A percentile compares a stretch with the other conserved stretches of the same genome.
Conservation (phyloP, 257 asterid genomes). For the Plantago major region DNA sequence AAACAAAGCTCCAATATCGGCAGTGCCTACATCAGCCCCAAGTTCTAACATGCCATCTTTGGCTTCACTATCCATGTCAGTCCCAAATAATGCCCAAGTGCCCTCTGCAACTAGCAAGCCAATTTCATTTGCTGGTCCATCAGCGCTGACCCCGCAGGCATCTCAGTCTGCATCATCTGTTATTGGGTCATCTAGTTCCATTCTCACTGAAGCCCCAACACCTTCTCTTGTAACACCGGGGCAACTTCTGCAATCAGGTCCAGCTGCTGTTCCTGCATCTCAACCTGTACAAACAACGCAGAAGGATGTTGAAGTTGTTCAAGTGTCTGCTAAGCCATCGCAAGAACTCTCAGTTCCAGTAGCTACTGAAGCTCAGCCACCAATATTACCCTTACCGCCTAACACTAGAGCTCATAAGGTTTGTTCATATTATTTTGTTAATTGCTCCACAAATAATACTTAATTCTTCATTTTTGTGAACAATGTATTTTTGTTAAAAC, state of each 20-base stretch:
- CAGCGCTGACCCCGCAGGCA: conserved; percentile 36
- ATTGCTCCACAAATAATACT: background rate
- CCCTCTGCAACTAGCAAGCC: conserved; percentile 44
- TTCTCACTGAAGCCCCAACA: conserved; percentile 42
- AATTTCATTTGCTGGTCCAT: conserved; percentile 30
- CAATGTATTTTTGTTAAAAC: conserved; percentile 9
- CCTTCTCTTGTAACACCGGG: conserved; percentile 84
- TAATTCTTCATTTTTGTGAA: conserved; percentile 3
- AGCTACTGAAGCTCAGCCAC: conserved; percentile 76
- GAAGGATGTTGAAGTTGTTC: conserved; percentile 86
- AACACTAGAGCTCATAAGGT: conserved; percentile 65
- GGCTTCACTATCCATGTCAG: conserved; percentile 35
- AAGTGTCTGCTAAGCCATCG: conserved; percentile 49
- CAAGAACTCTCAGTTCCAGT: conserved; percentile 44
- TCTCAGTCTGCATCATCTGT: conserved; percentile 40
- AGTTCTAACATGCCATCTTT: conserved; percentile 40
- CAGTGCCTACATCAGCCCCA: conserved; percentile 33
- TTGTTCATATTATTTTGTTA: conserved; percentile 15
- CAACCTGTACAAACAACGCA: conserved; percentile 56
- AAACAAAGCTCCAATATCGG: conserved; percentile 48
- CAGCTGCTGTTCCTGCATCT: conserved; percentile 40
- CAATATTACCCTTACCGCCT: conserved; percentile 76
- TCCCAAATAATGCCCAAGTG: conserved; percentile 36
- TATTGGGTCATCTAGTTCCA: conserved; percentile 40
- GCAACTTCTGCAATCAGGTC: conserved; percentile 67